Evolutionary conservation across 176 grass and related monocot genomes (phyloP).

Genomic region (Phoenix dactylifera): DNA sequence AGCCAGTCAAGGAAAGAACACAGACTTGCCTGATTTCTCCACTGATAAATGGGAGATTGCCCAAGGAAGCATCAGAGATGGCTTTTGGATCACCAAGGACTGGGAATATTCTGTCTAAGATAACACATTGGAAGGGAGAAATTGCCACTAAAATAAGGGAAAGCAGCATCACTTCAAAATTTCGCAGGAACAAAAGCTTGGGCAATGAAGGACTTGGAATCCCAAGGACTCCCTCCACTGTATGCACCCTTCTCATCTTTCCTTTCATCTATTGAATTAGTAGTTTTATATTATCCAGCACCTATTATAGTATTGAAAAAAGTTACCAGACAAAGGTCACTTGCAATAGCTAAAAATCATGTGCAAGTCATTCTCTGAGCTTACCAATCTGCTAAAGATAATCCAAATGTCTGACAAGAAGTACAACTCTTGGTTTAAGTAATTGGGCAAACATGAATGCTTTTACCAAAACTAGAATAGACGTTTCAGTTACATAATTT

Average conservation of each 20-base stretch:
- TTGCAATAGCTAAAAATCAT: too few species aligned
- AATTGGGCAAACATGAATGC: too few species aligned
- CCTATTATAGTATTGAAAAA: too few species aligned
- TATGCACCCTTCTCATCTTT: constrained; percentile 20
- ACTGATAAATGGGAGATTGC: background rate
- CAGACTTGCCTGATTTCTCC: constrained; percentile 8
- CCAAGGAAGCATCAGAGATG: background rate
- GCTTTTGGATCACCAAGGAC: background rate
- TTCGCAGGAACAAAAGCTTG: constrained; percentile 47
- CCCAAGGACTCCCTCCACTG: constrained; percentile 45
- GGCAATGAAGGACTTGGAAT: constrained; percentile 33
- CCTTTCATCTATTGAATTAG: background rate
- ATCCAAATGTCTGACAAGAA: too few species aligned
- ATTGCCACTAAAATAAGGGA: constrained; percentile 31
- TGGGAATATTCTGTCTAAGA: constrained; percentile 1
- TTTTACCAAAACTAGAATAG: too few species aligned
- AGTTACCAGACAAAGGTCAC: too few species aligned
- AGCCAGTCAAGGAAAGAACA: constrained; percentile 47
- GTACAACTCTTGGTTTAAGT: too few species aligned
- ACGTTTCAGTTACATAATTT: too few species aligned
- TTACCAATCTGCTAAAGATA: too few species aligned
- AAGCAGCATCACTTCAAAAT: constrained; percentile 41
- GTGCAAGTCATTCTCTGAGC: too few species aligned
- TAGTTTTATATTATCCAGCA: too few species aligned
- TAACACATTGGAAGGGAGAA: constrained; percentile 5